Percentiles rank a stretch among this genome's conserved stretches.
Evolutionary conservation across 2,329 filamentous ascomycete genomes (phyloP).

Genomic region (Septoria petroselini): DNA sequence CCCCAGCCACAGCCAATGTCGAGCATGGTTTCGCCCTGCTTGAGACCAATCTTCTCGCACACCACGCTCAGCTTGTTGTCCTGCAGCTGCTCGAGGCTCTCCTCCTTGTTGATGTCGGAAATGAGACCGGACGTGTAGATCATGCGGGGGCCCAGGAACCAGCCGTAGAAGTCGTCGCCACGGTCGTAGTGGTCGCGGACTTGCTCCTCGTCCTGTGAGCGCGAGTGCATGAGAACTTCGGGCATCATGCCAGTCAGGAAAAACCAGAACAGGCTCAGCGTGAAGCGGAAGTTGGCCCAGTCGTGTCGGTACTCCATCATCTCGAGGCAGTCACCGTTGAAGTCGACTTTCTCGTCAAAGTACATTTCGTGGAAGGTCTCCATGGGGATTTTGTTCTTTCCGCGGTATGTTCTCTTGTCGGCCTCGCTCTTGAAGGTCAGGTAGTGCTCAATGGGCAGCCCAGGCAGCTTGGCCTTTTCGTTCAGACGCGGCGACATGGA

Average conservation of each 20-base stretch:
- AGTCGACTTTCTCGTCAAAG: constrained; percentile 89
- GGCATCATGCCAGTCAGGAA: constrained; percentile 85
- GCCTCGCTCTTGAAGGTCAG: constrained; percentile 69
- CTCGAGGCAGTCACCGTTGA: constrained; percentile 90
- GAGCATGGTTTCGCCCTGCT: constrained; percentile 77
- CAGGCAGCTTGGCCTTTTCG: constrained; percentile 84
- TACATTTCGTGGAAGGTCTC: constrained; percentile 98
- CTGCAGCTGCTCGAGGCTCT: constrained; percentile 89
- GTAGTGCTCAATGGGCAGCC: constrained; percentile 86
- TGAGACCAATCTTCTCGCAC: constrained; percentile 88
- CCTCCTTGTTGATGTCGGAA: constrained; percentile 79
- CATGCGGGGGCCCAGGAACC: constrained; percentile 98
- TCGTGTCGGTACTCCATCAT: constrained; percentile 92
- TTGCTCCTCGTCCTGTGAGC: constrained; percentile 95
- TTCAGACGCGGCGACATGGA: constrained; percentile 82
- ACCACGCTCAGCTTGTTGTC: constrained; percentile 96
- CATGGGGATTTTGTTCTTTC: constrained; percentile 78
- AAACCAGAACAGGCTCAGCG: constrained; percentile 77
- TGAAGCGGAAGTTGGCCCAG: constrained; percentile 94
- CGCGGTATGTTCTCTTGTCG: constrained; percentile 65
- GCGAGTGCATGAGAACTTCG: constrained; percentile 88
- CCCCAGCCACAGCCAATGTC: constrained; percentile 99
- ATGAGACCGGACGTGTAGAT: constrained; percentile 97
- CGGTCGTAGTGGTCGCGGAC: constrained; percentile 97
- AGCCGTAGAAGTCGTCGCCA: constrained; percentile 96